These are phyloP conservation scores for Fusarium brevicatenulatum DNA, from an alignment of 2,329 filamentous ascomycete genomes.

Conservation along the genomic window DNA sequence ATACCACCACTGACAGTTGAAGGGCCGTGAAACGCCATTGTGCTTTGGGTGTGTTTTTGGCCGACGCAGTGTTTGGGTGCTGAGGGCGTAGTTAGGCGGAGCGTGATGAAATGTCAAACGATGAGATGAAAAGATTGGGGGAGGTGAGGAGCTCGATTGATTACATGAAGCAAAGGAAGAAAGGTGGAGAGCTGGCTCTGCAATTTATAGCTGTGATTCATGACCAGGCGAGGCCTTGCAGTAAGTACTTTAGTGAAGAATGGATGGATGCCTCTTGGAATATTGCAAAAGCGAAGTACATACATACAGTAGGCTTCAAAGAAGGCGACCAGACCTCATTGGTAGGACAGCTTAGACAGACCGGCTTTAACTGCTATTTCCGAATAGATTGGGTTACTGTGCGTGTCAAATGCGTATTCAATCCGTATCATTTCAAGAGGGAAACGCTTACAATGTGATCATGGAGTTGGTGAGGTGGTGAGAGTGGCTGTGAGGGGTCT, in stretches of 20 bases:
- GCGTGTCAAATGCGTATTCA: not conserved
- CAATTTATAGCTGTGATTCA: conserved; percentile 15
- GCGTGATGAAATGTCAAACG: not conserved
- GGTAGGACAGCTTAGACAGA: not conserved
- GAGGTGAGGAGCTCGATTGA: not conserved
- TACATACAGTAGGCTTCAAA: conserved; percentile 13
- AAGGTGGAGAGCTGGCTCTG: not conserved
- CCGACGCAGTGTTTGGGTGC: not conserved
- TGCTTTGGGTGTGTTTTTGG: not conserved
- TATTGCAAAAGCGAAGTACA: conserved; percentile 27
- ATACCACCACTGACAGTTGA: not conserved
- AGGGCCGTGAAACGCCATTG: not conserved
- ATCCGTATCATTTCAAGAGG: not conserved
- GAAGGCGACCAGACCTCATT: conserved; percentile 1
- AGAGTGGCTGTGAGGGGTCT: conserved; percentile 26
- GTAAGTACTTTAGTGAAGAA: not conserved
- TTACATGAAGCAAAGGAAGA: not conserved
- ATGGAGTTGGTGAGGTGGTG: not conserved
- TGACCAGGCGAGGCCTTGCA: not conserved
- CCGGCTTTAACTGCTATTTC: not conserved
- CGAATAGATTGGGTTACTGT: not conserved
- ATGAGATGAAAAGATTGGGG: not conserved
- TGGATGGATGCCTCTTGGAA: not conserved
- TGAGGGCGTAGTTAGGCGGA: not conserved
- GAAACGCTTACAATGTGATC: not conserved